Percentiles rank a stretch among this genome's conserved stretches.
Evolutionary conservation across 805 yeast species (phyloP).

Genomic region (Debaryomyces castellii): DNA sequence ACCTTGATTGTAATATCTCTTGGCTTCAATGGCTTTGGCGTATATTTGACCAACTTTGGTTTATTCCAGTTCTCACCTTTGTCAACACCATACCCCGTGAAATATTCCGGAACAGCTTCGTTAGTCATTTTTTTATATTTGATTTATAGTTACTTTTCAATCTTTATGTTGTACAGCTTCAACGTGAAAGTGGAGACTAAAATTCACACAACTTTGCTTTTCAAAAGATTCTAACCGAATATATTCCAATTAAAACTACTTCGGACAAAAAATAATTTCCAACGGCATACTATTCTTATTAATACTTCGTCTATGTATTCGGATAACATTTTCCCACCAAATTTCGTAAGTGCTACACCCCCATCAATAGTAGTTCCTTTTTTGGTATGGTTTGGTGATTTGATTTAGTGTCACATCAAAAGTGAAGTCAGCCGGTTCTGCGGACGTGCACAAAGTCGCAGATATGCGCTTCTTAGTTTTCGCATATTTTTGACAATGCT

Average conservation of each 20-base stretch:
- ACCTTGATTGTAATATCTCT: slow-evolving; percentile 56
- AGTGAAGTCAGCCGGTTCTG: too few species aligned
- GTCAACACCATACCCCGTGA: slow-evolving; percentile 31
- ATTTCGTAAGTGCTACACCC: background rate
- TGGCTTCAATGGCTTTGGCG: slow-evolving; percentile 23
- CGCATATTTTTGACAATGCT: too few species aligned
- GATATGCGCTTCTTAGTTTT: too few species aligned
- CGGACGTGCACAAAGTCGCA: too few species aligned
- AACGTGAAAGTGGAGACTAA: too few species aligned
- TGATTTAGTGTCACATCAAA: too few species aligned
- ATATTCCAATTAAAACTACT: background rate
- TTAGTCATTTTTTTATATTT: background rate
- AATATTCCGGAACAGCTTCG: too few species aligned
- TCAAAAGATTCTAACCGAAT: background rate
- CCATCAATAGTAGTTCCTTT: background rate
- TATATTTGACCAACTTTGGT: slow-evolving; percentile 30
- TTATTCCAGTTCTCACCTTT: slow-evolving; percentile 29
- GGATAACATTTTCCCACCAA: too few species aligned
- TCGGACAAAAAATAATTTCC: background rate
- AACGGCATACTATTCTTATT: background rate
- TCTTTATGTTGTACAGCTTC: background rate
- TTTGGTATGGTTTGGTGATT: too few species aligned
- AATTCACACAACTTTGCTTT: too few species aligned
- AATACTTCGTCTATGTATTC: background rate
- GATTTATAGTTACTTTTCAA: background rate